phyloP scores from a whole-genome alignment of 305 asterid species.

The Fraxinus sp. region DNA sequence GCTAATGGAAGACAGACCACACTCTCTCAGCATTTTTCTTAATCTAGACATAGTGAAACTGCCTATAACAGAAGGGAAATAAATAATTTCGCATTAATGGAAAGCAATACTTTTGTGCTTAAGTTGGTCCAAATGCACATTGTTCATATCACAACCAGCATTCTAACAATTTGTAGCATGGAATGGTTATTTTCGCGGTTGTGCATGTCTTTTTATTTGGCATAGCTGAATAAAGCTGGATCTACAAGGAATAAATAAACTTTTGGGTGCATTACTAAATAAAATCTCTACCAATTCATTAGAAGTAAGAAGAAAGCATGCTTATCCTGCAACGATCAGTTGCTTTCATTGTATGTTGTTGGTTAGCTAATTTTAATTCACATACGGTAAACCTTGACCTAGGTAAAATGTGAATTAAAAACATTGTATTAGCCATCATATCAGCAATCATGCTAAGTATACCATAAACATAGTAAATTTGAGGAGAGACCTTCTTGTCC shows the following conservation, averaged over 20 bases:
- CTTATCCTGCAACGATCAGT: constrained; percentile 2
- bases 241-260: constrained; percentile 12
- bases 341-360: background rate
- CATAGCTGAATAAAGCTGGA: constrained; percentile 4
- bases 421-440: background rate
- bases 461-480: constrained; percentile 17
- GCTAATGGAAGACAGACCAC: background rate
- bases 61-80: constrained; percentile 1
- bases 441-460: background rate
- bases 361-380: background rate
- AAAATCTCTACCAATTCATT: constrained; percentile 12
- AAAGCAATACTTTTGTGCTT: constrained; percentile 12
- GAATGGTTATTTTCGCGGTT: background rate
- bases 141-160: constrained; percentile 2
- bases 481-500: constrained; percentile 84
- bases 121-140: background rate
- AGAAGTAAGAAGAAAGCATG: background rate
- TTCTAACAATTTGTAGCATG: constrained; percentile 4
- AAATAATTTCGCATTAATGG: background rate
- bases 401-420: background rate
- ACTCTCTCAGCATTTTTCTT: background rate
- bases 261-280: background rate
- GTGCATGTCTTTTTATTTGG: constrained; percentile 10
- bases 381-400: background rate
- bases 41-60: background rate